Evolutionary conservation across 495 filamentous ascomycete genomes (phyloP).

Genomic region (Tetracladium setigerum): DNA sequence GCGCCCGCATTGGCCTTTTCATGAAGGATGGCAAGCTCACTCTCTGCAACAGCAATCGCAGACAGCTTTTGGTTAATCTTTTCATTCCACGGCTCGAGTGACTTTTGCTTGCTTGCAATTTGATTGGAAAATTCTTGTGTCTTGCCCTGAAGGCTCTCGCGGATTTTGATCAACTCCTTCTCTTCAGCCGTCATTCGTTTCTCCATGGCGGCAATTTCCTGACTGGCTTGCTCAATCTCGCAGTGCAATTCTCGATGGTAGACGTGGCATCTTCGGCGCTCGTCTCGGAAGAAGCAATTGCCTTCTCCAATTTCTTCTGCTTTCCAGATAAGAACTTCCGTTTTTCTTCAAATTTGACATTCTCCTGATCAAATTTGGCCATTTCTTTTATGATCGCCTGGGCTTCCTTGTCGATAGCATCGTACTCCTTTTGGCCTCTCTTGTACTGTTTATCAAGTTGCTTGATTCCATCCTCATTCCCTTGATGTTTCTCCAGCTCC

Average conservation of each 20-base stretch:
- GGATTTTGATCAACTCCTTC: constrained; percentile 67
- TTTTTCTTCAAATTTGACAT: constrained; percentile 96
- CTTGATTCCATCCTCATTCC: constrained; percentile 87
- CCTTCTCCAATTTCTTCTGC: constrained; percentile 90
- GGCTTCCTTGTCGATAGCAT: constrained; percentile 71
- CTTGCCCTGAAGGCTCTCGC: constrained; percentile 85
- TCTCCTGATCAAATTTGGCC: constrained; percentile 88
- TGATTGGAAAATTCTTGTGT: constrained; percentile 90
- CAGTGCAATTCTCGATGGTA: constrained; percentile 64
- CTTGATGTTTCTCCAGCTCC: constrained; percentile 86
- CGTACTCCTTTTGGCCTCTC: constrained; percentile 69
- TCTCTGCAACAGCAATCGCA: constrained; percentile 86
- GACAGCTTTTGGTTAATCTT: constrained; percentile 95
- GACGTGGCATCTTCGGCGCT: constrained; percentile 68
- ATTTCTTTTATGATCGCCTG: constrained; percentile 81
- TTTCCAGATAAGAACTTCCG: constrained; percentile 85
- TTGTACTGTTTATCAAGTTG: constrained; percentile 80
- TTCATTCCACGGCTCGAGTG: constrained; percentile 90
- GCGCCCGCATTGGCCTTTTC: constrained; percentile 84
- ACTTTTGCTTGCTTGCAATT: constrained; percentile 86
- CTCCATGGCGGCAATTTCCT: constrained; percentile 67
- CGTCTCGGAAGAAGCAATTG: constrained; percentile 54
- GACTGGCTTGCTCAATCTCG: constrained; percentile 70
- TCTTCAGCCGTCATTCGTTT: constrained; percentile 69
- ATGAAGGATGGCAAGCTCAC: constrained; percentile 82